Evolutionary conservation across 345 rosid species (phyloP).

Genomic region (Camelina hispida): DNA sequence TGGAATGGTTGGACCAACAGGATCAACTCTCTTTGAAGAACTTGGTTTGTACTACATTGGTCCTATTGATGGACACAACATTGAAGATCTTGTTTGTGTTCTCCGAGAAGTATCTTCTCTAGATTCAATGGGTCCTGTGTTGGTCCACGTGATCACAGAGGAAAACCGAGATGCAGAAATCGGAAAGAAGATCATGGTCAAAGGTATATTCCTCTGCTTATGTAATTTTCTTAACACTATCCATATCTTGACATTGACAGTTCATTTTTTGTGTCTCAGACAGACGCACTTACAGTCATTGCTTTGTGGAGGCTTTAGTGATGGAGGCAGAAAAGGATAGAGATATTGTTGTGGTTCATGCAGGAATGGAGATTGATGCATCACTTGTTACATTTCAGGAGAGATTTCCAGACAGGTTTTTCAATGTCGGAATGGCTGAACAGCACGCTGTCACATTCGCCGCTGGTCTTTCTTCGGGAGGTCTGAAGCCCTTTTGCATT

Average conservation of each 20-base stretch:
- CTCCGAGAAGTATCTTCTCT: conserved; percentile 80
- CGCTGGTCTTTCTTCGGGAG: conserved; percentile 92
- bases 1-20: conserved; percentile 92
- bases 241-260: conserved; percentile 16
- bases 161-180: conserved; percentile 52
- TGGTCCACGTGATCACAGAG: conserved; percentile 89
- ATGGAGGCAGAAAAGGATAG: conserved; percentile 84
- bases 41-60: conserved; percentile 93
- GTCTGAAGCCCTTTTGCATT: conserved; percentile 92
- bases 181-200: conserved; percentile 42
- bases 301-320: conserved; percentile 77
- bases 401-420: conserved; percentile 72
- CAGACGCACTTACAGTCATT: conserved; percentile 76
- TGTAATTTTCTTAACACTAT: conserved; percentile 13
- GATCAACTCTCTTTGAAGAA: conserved; percentile 94
- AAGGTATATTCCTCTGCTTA: conserved; percentile 46
- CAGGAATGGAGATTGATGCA: conserved; percentile 82
- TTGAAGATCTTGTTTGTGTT: conserved; percentile 81
- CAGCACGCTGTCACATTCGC: conserved; percentile 97
- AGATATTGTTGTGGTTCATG: conserved; percentile 81
- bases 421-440: conserved; percentile 94
- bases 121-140: conserved; percentile 90
- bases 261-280: conserved; percentile 37
- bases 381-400: conserved; percentile 66
- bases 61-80: conserved; percentile 93